Base-by-base conservation (phyloP, 352 stramenopile genomes). In the Globisporangium ultimum region DNA sequence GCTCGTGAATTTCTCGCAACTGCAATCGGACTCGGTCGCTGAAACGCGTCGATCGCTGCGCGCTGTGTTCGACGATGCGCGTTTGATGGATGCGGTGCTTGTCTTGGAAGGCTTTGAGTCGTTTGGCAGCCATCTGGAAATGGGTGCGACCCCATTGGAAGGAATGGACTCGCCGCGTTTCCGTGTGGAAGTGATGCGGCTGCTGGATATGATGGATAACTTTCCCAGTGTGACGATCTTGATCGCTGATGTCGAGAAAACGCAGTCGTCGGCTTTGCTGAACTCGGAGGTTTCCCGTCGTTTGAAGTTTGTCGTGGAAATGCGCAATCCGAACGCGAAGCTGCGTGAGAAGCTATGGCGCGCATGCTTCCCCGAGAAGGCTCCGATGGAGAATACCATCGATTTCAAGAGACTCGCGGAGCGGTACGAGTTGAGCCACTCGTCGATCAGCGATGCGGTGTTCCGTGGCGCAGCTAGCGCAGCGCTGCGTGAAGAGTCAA, bases 71-170 rank as follows among this genome's bases (percentile, higher is more conserved):
- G 74, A 93, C 66, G 88, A 96, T 66, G 88, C 86, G 21, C 72
- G 84, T 10, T 72, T 96, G 43, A 93, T 93, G 78, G 88, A 95
- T 61, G 79, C 86, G 0, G 84, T 96, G 41, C 70, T 95, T 2
- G 82, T 95, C 36, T 73, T 96, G 28, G 87, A 90, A 22, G 88
- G 86, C 38, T 95, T 96, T 48, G 88, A 96, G 68, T 84, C 85
- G 32, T 93, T 96, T 61, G 87, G 80, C 45, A 88, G 77, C 58
- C 73, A 90, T 53, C 66, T 91, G 34, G 84, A 92, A 64, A 62
- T 70, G 22, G 76, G 74, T 28, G 67, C 74, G 32, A 78, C 71
- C n/a, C 60, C 73, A 13, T 41, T 83, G 1, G 76, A 88, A 20
- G 74, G 69, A 18, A 78, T 89, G 55, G 84, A 93, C 49, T 88